Percentiles rank a stretch among this genome's conserved stretches.
These are phyloP conservation scores for Trichoderma endophyticum DNA, from an alignment of 2,329 filamentous ascomycete species.

Conservation along the genomic window DNA sequence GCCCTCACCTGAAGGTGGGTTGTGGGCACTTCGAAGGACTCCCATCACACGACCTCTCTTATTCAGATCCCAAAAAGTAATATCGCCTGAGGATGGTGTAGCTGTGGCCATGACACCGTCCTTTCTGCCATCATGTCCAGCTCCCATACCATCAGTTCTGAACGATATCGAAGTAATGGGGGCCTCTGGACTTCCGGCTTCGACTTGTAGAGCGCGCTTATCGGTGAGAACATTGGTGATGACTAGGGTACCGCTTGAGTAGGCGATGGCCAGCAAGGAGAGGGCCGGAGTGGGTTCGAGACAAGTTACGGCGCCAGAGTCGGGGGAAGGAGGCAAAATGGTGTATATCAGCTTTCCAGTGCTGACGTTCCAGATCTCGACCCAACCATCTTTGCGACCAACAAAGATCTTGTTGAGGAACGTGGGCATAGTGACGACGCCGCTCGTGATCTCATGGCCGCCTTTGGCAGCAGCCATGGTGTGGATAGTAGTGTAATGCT, in stretches of 20 bases:
- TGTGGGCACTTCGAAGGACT: constrained; percentile 82
- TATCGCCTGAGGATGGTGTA: constrained; percentile 73
- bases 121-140: constrained; percentile 79
- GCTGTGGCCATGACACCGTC: constrained; percentile 94
- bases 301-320: constrained; percentile 79
- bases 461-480: constrained; percentile 54
- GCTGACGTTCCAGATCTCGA: constrained; percentile 97
- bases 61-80: constrained; percentile 96
- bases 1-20: constrained; percentile 60
- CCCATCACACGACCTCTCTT: constrained; percentile 82
- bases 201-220: constrained; percentile 66
- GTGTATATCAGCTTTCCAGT: constrained; percentile 90
- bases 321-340: constrained; percentile 69
- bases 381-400: constrained; percentile 79
- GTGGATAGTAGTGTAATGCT: constrained; percentile 85
- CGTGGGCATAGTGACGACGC: constrained; percentile 85
- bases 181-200: constrained; percentile 60
- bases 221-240: constrained; percentile 82
- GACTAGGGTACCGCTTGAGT: constrained; percentile 71
- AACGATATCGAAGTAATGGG: constrained; percentile 83
- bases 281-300: constrained; percentile 80
- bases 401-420: constrained; percentile 95
- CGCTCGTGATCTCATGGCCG: constrained; percentile 69
- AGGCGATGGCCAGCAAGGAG: constrained; percentile 83
- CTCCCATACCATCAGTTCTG: constrained; percentile 82